Percentiles rank a stretch among this genome's conserved stretches.
These are phyloP conservation scores for Emmonsia crescens DNA, from an alignment of 2,329 filamentous ascomycete species.

Conservation along the genomic window DNA sequence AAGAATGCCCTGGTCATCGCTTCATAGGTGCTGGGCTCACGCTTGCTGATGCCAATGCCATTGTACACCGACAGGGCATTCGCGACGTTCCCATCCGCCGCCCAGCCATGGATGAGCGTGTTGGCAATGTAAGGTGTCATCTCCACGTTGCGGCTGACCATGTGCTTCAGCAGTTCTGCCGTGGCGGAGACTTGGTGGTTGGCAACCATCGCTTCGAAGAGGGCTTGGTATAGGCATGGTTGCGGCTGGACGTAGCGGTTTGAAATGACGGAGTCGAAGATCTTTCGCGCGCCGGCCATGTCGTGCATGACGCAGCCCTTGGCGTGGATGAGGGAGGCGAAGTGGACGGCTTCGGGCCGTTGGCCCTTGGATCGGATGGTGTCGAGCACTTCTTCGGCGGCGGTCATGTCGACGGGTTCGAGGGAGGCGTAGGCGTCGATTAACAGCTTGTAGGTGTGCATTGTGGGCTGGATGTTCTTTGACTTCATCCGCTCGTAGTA, in stretches of 20 bases:
- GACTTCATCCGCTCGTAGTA: constrained; percentile 94
- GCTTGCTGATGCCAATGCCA: constrained; percentile 61
- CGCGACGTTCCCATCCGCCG: constrained; percentile 65
- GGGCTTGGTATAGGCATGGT: constrained; percentile 83
- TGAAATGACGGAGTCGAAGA: constrained; percentile 71
- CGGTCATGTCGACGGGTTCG: constrained; percentile 78
- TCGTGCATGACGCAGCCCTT: constrained; percentile 91
- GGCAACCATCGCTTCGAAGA: constrained; percentile 95
- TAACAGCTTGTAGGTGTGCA: constrained; percentile 94
- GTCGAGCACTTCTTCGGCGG: constrained; percentile 72
- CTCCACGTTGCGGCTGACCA: constrained; percentile 63
- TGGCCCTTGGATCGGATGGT: constrained; percentile 65
- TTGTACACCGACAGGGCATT: constrained; percentile 73
- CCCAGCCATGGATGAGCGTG: constrained; percentile 95
- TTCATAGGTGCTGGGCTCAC: constrained; percentile 96
- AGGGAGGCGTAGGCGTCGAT: constrained; percentile 92
- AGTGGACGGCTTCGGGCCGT: constrained; percentile 83
- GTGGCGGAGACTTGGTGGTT: constrained; percentile 76
- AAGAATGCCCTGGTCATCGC: constrained; percentile 94
- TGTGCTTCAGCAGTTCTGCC: constrained; percentile 60
- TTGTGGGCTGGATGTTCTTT: constrained; percentile 77
- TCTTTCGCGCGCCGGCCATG: constrained; percentile 65
- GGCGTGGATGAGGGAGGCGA: constrained; percentile 88
- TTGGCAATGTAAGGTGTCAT: constrained; percentile 98
- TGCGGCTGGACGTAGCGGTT: constrained; percentile 59